Percentiles rank a stretch among this genome's conserved stretches.
phyloP scores from a whole-genome alignment of 176 grass and related monocot species.

The Zoysia japonica region DNA sequence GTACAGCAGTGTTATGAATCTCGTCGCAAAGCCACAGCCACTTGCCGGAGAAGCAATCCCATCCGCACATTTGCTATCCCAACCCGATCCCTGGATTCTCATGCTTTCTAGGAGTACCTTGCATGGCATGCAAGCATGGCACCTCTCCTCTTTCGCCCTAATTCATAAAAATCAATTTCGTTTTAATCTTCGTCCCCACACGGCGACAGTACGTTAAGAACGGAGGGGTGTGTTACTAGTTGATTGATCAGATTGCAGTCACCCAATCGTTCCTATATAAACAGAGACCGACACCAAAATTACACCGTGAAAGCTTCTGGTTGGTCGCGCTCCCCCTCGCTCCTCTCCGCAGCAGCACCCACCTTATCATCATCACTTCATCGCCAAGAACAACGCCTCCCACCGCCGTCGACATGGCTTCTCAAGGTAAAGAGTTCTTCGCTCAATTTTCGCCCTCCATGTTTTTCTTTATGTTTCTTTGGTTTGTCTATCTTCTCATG shows the following conservation, averaged over 20 bases:
- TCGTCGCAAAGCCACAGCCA: neutral
- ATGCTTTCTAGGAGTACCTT: neutral
- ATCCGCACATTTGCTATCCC: no score
- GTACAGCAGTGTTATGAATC: neutral
- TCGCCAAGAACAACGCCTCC: neutral
- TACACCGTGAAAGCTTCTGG: slow-evolving; percentile 17
- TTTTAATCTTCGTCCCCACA: no score
- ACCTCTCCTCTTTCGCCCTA: neutral
- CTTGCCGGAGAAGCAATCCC: no score
- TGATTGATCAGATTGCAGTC: neutral
- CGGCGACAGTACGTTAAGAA: no score
- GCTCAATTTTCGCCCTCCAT: no score
- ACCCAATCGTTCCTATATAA: slow-evolving; percentile 8
- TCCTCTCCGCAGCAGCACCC: slow-evolving; percentile 32
- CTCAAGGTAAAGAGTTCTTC: slow-evolving; percentile 9
- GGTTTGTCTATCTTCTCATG: neutral
- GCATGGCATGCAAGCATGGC: slow-evolving; percentile 38
- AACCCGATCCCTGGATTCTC: no score
- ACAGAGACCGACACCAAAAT: neutral
- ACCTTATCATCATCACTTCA: slow-evolving; percentile 47
- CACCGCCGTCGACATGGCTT: slow-evolving; percentile 37
- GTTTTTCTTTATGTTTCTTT: neutral
- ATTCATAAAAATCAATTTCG: neutral
- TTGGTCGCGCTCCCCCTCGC: slow-evolving; percentile 30
- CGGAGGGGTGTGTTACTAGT: no score